phyloP scores from a whole-genome alignment of 495 filamentous ascomycete species.

The Neurospora sp. region DNA sequence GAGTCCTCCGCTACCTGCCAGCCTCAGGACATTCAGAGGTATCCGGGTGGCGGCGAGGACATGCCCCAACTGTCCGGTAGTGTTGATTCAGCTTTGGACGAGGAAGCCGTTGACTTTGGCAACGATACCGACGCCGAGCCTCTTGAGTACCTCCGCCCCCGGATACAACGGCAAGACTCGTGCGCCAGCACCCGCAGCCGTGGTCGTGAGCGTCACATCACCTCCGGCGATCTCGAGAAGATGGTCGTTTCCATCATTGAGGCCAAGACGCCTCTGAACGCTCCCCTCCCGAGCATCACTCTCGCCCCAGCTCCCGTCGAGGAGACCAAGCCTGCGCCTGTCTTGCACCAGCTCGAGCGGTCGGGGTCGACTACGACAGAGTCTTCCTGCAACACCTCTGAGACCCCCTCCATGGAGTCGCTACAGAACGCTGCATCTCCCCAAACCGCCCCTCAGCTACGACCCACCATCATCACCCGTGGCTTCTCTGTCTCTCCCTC shows the following conservation, averaged over 20 bases:
- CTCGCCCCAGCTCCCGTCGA: conserved; percentile 3
- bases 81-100: conserved; percentile 72
- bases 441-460: conserved; percentile 37
- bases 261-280: conserved; percentile 57
- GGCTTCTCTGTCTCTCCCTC: conserved; percentile 88
- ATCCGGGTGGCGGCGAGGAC: conserved; percentile 30
- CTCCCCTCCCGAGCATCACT: conserved; percentile 45
- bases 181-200: conserved; percentile 50
- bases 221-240: conserved; percentile 74
- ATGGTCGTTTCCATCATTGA: conserved; percentile 81
- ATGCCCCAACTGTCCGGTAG: conserved; percentile 85
- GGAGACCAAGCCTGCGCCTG: conserved; percentile 17
- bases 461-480: conserved; percentile 59
- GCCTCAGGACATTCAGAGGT: conserved; percentile 37
- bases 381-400: conserved; percentile 21
- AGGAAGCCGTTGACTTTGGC: conserved; percentile 61
- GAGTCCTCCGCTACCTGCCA: conserved; percentile 29
- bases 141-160: conserved; percentile 48
- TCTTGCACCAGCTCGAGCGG: conserved; percentile 18
- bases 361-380: conserved; percentile 31
- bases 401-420: conserved; percentile 19
- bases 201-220: conserved; percentile 82
- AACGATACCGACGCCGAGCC: conserved; percentile 31
- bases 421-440: conserved; percentile 24
- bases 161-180: conserved; percentile 46